Percentiles rank a stretch among this genome's conserved stretches.
These are phyloP conservation scores for Phoma sp. DNA, from an alignment of 2,329 filamentous ascomycete genomes.

Conservation along the genomic window DNA sequence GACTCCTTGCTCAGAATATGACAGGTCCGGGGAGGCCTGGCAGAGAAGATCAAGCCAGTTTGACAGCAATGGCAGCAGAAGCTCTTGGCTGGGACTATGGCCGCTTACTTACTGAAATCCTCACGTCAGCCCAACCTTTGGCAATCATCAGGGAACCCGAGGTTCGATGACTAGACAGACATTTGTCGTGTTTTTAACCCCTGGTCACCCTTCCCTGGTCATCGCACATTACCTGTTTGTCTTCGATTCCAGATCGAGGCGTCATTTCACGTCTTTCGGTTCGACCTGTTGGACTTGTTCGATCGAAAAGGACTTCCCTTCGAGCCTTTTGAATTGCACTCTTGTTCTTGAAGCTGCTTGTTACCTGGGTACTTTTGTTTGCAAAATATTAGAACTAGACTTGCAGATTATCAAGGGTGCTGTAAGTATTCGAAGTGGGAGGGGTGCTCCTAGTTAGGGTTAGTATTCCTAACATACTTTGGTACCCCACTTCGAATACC, in stretches of 20 bases:
- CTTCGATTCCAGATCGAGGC: too few species aligned
- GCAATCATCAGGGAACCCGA: not conserved
- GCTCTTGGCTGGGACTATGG: constrained; percentile 55
- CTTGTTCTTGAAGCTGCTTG: not conserved
- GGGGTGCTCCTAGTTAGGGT: too few species aligned
- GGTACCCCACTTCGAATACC: too few species aligned
- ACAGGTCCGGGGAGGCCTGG: constrained; percentile 58
- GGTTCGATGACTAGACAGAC: not conserved
- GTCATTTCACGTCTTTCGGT: too few species aligned
- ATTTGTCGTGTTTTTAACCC: too few species aligned
- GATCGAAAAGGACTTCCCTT: not conserved
- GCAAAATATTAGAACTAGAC: too few species aligned
- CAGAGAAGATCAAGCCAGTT: constrained; percentile 57
- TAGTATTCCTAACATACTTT: too few species aligned
- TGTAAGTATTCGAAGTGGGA: too few species aligned
- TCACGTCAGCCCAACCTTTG: not conserved
- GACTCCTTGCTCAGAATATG: constrained; percentile 51
- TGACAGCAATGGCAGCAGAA: constrained; percentile 55
- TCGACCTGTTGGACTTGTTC: not conserved
- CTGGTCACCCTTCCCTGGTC: too few species aligned
- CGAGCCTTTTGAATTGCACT: not conserved
- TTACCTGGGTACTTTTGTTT: too few species aligned
- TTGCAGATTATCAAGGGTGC: too few species aligned
- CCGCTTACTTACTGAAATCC: not conserved
- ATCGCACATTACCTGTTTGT: too few species aligned